A percentile compares a stretch with the other conserved stretches of the same genome.
Evolutionary conservation across 73 alveolate species (phyloP).

Genomic region (Stentor roeselii): DNA sequence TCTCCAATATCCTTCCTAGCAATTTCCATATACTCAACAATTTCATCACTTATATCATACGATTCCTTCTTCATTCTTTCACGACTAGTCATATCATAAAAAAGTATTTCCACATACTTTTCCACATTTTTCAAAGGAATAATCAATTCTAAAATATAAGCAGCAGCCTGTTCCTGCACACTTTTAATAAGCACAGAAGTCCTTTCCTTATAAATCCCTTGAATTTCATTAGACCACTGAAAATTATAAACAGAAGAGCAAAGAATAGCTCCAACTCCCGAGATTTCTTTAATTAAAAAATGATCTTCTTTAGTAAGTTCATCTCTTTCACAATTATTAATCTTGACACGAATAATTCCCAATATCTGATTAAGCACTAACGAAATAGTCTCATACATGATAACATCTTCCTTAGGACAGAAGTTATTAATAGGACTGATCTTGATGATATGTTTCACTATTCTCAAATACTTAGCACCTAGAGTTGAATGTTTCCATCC

Average conservation of each 20-base stretch:
- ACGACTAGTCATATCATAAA: not conserved
- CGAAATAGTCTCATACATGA: conserved; percentile 37
- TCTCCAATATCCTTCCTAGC: not conserved
- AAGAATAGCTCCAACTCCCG: not conserved
- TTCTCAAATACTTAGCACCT: conserved; percentile 76
- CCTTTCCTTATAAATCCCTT: conserved; percentile 17
- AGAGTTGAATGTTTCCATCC: conserved; percentile 77
- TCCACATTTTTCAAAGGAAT: not conserved
- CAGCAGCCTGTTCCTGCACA: conserved; percentile 27
- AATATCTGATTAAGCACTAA: conserved; percentile 41
- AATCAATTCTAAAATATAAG: conserved; percentile 7
- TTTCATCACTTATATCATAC: not conserved
- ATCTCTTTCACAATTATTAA: conserved; percentile 40
- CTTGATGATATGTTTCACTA: conserved; percentile 47
- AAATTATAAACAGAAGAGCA: not conserved
- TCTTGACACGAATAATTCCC: conserved; percentile 31
- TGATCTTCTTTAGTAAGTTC: conserved; percentile 41
- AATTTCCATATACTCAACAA: not conserved
- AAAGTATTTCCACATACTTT: not conserved
- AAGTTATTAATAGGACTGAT: not conserved
- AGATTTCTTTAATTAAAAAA: conserved; percentile 21
- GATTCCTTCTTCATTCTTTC: not conserved
- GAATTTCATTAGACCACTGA: conserved; percentile 20
- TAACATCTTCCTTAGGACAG: conserved; percentile 33
- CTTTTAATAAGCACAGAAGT: conserved; percentile 14